These are phyloP conservation scores for Diaporthe humulicola DNA, from an alignment of 2,329 filamentous ascomycete genomes.

Conservation along the genomic window DNA sequence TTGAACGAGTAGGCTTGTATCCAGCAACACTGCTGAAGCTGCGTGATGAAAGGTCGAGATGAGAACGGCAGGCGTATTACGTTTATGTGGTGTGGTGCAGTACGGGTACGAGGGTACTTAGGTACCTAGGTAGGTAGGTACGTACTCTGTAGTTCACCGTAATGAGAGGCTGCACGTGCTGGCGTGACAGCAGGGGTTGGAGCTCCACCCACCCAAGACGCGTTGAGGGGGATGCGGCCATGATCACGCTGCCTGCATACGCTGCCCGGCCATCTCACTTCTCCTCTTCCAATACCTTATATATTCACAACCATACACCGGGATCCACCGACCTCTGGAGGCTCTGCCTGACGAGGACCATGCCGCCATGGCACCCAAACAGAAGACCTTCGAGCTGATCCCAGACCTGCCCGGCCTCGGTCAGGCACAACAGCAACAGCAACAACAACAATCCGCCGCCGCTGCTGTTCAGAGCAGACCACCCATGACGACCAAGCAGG, in stretches of 20 bases:
- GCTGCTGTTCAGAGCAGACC: conserved; percentile 45
- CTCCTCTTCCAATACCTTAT: not conserved
- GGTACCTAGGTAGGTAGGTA: not conserved
- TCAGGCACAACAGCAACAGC: conserved; percentile 14
- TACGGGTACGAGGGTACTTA: not conserved
- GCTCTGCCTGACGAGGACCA: not conserved
- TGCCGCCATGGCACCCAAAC: conserved; percentile 50
- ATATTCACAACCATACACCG: not conserved
- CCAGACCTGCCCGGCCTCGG: conserved; percentile 43
- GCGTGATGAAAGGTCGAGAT: not conserved
- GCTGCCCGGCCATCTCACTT: not conserved
- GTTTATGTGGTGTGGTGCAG: not conserved
- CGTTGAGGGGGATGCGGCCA: not conserved
- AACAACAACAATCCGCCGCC: conserved; percentile 3
- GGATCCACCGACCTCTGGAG: not conserved
- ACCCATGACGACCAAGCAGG: conserved; percentile 64
- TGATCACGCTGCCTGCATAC: not conserved
- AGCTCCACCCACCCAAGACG: not conserved
- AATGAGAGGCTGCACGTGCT: conserved; percentile 9
- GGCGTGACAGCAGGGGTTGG: conserved; percentile 9
- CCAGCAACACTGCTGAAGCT: not conserved
- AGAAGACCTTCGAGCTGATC: conserved; percentile 48
- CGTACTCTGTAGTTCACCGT: not conserved
- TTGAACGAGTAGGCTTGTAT: not conserved
- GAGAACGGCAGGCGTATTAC: not conserved